Evolutionary conservation across 106 monocot species (phyloP).

Genomic region (Dactylorhiza incarnata): DNA sequence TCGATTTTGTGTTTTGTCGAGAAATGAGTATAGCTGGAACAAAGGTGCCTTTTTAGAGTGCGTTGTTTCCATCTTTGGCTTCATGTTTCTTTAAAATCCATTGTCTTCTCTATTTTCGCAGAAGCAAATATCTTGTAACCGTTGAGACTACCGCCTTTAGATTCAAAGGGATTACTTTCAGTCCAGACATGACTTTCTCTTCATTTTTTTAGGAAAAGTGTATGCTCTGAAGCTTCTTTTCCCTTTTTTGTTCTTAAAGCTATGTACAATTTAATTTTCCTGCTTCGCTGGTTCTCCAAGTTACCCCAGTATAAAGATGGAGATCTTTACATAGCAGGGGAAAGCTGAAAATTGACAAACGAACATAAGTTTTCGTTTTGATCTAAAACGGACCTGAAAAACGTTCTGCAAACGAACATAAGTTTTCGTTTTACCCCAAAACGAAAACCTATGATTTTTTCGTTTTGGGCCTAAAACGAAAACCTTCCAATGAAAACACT

Average conservation of each 20-base stretch:
- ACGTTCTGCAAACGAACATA: too few species aligned
- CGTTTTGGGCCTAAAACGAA: too few species aligned
- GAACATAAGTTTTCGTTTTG: too few species aligned
- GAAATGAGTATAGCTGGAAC: constrained; percentile 96
- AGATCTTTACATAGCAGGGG: constrained; percentile 81
- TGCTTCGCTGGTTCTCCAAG: constrained; percentile 58
- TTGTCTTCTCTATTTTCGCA: constrained; percentile 5
- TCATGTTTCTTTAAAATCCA: constrained; percentile 5
- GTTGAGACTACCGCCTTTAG: not conserved
- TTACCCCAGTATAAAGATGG: constrained; percentile 76
- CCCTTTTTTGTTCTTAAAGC: constrained; percentile 34
- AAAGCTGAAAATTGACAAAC: too few species aligned
- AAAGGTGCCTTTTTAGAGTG: constrained; percentile 39
- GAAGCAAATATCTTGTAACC: constrained; percentile 17
- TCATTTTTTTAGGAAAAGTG: not conserved
- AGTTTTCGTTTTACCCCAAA: too few species aligned
- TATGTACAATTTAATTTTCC: constrained; percentile 76
- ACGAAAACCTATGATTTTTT: too few species aligned
- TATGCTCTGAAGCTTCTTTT: constrained; percentile 9
- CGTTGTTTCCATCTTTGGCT: constrained; percentile 2
- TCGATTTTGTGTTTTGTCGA: constrained; percentile 59
- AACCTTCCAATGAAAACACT: too few species aligned
- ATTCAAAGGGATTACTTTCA: constrained; percentile 12
- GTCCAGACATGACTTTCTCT: not conserved
- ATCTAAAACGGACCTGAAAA: too few species aligned